These are phyloP conservation scores for Naumovozyma dairenensis DNA, from an alignment of 805 yeast genomes.

Conservation along the genomic window DNA sequence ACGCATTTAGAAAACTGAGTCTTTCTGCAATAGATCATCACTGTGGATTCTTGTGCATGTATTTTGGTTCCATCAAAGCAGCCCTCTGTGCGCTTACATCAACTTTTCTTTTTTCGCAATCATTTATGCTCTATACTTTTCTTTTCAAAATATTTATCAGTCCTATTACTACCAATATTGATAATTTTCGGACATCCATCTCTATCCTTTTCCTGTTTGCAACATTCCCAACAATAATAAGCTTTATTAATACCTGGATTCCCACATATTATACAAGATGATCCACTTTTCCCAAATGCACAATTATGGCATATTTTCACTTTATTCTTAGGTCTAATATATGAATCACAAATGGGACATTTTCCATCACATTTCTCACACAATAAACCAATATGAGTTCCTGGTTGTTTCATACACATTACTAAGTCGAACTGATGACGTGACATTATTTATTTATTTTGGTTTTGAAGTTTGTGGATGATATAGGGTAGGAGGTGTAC, in stretches of 20 bases:
- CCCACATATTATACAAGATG: slow-evolving; percentile 74
- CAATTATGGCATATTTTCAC: slow-evolving; percentile 82
- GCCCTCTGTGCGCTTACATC: not conserved
- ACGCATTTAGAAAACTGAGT: too few species aligned
- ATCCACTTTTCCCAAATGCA: slow-evolving; percentile 55
- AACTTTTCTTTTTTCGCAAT: not conserved
- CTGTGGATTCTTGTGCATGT: too few species aligned
- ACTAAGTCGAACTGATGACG: slow-evolving; percentile 81
- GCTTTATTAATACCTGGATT: slow-evolving; percentile 45
- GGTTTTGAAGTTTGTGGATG: not conserved
- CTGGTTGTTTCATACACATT: slow-evolving; percentile 80
- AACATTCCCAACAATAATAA: slow-evolving; percentile 79
- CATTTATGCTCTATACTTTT: slow-evolving; percentile 14
- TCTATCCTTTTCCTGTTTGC: slow-evolving; percentile 62
- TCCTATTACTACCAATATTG: slow-evolving; percentile 68
- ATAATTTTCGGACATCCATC: slow-evolving; percentile 88
- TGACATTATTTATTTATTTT: slow-evolving; percentile 43
- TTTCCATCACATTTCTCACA: slow-evolving; percentile 86
- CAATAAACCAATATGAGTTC: slow-evolving; percentile 55
- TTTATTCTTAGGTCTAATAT: slow-evolving; percentile 55
- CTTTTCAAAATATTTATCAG: slow-evolving; percentile 56
- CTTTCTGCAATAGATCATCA: too few species aligned
- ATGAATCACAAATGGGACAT: slow-evolving; percentile 85
- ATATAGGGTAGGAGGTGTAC: not conserved
- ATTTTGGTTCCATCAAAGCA: too few species aligned